Evolutionary conservation across 306 rosid genomes (phyloP), one percentile per base, ranked within the genome.

Genomic region (Arachis stenosperma): DNA sequence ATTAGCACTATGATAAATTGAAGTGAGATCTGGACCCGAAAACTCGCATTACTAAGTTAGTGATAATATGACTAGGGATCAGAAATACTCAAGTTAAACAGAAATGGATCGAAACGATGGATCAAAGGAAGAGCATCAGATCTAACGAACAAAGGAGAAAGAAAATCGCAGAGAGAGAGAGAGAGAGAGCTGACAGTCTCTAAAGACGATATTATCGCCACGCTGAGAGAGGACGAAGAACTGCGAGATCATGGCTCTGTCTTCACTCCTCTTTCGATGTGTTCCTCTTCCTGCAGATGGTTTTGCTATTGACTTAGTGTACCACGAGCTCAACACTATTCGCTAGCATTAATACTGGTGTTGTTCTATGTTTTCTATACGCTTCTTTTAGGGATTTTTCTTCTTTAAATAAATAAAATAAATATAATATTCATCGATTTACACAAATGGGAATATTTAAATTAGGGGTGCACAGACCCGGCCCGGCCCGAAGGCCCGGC

Each of bases 171-270:
- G 60, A 41, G 56, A 55, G 14, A 48, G 29, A 73, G 60, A 74
- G 22, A 51, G 79, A 63, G 80, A 74, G 58, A 62, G 22, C 78
- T 80, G 2, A 84, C 87, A 84, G 72, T 84, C 87, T 39, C 84
- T 84, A 65, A 80, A 84, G 8, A 84, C 87, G 78, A 84, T 80
- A 73, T 80, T 77, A 84, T 80, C 84, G 66, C 87, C 84, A 54
- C 84, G 84, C 78, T 84, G 84, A 44, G 84, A 84, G 17, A 84
- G 74, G 41, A 80, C 83, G 78, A 80, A 84, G 82, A 84, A 80
- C 65, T 80, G 87, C 57, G 87, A 84, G 65, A 84, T 84, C 87
- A 84, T 84, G 63, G 66, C 48, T 80, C 22, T 69, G 69, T 48
- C 41, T 14, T 52, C 40, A 47, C 52, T 33, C 51, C 52, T 17